Conservation (phyloP, 305 asterid genomes). For the Fraxinus albicans region DNA sequence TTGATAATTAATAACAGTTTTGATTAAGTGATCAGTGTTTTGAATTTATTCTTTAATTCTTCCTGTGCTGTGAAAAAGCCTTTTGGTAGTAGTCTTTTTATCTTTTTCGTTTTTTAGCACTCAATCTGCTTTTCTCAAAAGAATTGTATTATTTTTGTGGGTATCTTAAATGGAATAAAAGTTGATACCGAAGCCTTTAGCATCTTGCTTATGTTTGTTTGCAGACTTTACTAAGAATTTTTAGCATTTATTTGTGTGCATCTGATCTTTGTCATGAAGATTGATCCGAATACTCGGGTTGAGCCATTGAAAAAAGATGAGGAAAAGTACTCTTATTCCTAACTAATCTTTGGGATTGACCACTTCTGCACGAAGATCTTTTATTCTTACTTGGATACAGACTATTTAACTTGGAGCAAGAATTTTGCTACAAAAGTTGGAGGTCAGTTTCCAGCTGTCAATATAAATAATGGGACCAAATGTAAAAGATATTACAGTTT, state of each 20-base stretch:
- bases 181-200: background rate
- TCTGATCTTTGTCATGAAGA: background rate
- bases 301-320: background rate
- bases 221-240: background rate
- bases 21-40: conserved; percentile 2
- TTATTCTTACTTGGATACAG: background rate
- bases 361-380: background rate
- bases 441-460: background rate
- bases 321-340: too few relatives aligned
- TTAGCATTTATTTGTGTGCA: too few relatives aligned
- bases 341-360: too few relatives aligned
- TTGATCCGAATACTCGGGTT: background rate
- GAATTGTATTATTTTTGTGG: background rate
- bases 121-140: background rate
- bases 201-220: background rate
- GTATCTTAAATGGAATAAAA: background rate
- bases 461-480: background rate
- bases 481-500: too few relatives aligned
- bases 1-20: conserved; percentile 11
- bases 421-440: background rate
- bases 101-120: background rate
- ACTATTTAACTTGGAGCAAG: background rate
- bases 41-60: background rate
- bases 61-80: background rate
- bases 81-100: background rate